Evolutionary conservation across 2,329 filamentous ascomycete genomes (phyloP).

Genomic region (Aspergillus unguis): DNA sequence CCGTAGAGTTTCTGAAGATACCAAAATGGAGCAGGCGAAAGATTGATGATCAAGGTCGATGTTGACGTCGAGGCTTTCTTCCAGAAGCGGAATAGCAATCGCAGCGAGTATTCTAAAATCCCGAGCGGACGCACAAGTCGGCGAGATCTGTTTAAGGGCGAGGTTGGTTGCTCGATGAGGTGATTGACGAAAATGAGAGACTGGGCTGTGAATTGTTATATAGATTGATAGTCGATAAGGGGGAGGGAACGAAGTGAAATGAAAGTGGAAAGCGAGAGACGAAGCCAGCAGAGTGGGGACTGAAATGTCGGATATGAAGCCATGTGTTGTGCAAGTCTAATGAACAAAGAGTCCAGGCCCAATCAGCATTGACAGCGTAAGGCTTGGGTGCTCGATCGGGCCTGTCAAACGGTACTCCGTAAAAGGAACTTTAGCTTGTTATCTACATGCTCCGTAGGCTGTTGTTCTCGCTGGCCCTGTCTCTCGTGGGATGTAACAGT

Average conservation of each 20-base stretch:
- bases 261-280: neutral
- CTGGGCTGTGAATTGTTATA: neutral
- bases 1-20: too few relatives aligned
- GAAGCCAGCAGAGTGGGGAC: neutral
- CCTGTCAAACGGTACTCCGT: neutral
- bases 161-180: too few relatives aligned
- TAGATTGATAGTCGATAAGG: neutral
- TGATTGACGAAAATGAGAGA: neutral
- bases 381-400: neutral
- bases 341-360: neutral
- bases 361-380: conserved; percentile 1
- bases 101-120: too few relatives aligned
- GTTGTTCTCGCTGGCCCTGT: neutral
- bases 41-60: too few relatives aligned
- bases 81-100: too few relatives aligned
- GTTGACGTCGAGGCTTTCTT: too few relatives aligned
- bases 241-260: neutral
- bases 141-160: too few relatives aligned
- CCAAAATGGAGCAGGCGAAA: too few relatives aligned
- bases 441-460: neutral
- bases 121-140: too few relatives aligned
- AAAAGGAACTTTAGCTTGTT: neutral
- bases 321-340: neutral
- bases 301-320: neutral
- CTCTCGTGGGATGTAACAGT: too few relatives aligned